These are phyloP conservation scores for Apiospora saccharicola DNA, from an alignment of 2,329 filamentous ascomycete genomes.

Conservation along the genomic window DNA sequence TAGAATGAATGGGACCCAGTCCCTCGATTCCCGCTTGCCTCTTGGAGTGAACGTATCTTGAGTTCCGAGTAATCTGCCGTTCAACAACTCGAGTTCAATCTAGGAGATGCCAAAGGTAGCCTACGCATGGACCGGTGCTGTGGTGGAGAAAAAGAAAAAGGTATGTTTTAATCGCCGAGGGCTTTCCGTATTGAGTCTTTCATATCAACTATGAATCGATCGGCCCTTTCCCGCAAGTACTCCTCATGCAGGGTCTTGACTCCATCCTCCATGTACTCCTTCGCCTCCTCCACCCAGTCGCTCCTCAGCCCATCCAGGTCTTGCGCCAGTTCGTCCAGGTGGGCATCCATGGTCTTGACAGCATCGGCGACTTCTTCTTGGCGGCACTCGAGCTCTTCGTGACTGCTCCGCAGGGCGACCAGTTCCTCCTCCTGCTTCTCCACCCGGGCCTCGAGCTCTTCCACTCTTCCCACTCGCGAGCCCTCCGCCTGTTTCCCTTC, in stretches of 20 bases:
- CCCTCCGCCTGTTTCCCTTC: not conserved
- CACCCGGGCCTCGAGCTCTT: not conserved
- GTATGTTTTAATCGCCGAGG: not conserved
- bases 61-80: too few relatives aligned
- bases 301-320: not conserved
- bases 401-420: not conserved
- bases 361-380: constrained; percentile 11
- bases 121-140: too few relatives aligned
- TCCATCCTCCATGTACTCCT: not conserved
- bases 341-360: not conserved
- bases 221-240: constrained; percentile 5
- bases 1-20: too few relatives aligned
- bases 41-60: too few relatives aligned
- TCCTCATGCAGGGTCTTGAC: constrained; percentile 12
- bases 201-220: not conserved
- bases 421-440: not conserved
- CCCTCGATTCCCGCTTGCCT: too few relatives aligned
- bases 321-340: not conserved
- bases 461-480: not conserved
- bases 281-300: not conserved
- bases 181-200: not conserved
- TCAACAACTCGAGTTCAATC: too few relatives aligned
- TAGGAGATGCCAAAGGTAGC: too few relatives aligned
- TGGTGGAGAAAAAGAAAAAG: too few relatives aligned
- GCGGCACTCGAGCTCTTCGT: not conserved